Evolutionary conservation across 2,329 filamentous ascomycete species (phyloP), one percentile per base, ranked within the genome.

Genomic region (Epicoccum nigrum): DNA sequence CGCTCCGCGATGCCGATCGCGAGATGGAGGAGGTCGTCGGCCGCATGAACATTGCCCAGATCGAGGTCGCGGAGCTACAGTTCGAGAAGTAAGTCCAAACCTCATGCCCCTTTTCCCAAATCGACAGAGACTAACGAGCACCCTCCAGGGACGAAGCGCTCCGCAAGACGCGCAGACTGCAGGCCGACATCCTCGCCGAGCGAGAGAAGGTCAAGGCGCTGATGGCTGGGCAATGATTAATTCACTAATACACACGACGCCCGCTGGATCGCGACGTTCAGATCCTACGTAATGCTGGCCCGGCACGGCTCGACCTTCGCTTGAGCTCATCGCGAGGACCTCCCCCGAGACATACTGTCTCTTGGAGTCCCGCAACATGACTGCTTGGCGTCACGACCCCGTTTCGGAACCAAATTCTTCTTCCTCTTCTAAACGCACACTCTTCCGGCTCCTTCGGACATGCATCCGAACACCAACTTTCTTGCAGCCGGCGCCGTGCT

Each of bases 1-100:
- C 92, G 13, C 79, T 95, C 11, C 76, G 82, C 4, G 84, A 90
- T 58, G 88, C 90, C 13, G 90, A 94, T 65, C 77, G 78, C 41
- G 89, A 93, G 75, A 93, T 94, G 88, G 85, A 90, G 68, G 86
- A 90, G 72, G 90, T 94, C 7, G 88, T 95, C 7, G 81, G 86
- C 54, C 82, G 88, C 57, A 93, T 95, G 86, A 93, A 90, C 74
- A 79, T 81, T 62, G 89, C 89, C 8, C 90, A 94, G 76, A 89
- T 92, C 63, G 88, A 92, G 74, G 90, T 94, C 49, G 84, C 89
- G 66, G 84, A 90, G 68, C 79, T 95, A 51, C 89, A 92, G 73
- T 84, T 85, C 60, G 84, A 88, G 73, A 81, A 85, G 72, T 77
- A 63, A 58, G 70, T 62, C 42, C 16, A 28, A 7, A 4, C 11